phyloP scores from a whole-genome alignment of 2,329 filamentous ascomycete genomes.

The Elsinoe batatas region DNA sequence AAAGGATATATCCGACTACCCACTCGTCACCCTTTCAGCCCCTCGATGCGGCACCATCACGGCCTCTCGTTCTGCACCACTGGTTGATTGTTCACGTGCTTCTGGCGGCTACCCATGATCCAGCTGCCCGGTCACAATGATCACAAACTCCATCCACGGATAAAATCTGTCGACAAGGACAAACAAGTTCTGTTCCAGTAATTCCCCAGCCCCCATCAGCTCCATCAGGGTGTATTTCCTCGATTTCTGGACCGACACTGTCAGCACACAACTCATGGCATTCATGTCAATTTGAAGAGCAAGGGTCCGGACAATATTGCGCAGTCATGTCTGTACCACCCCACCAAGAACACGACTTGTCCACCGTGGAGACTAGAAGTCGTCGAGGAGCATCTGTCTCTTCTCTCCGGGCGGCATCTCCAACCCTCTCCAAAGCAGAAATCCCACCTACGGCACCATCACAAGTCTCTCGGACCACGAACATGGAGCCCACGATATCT shows the following conservation, averaged over 20 bases:
- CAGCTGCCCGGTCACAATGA: slow-evolving; percentile 3
- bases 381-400: slow-evolving; percentile 11
- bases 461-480: slow-evolving; percentile 17
- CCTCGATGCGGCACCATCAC: neutral
- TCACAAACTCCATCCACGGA: slow-evolving; percentile 5
- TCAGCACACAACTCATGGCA: neutral
- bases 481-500: slow-evolving; percentile 13
- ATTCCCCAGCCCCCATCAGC: neutral
- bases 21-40: neutral
- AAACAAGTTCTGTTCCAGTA: neutral
- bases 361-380: slow-evolving; percentile 12
- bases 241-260: neutral
- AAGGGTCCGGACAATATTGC: neutral
- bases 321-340: neutral
- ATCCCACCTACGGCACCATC: slow-evolving; percentile 12
- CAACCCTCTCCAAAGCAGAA: slow-evolving; percentile 16
- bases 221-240: neutral
- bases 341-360: neutral
- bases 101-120: slow-evolving; percentile 8
- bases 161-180: neutral
- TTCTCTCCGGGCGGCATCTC: slow-evolving; percentile 20
- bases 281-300: neutral
- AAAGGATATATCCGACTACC: neutral
- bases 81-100: slow-evolving; percentile 6
- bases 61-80: neutral